phyloP scores from a whole-genome alignment of 2,329 filamentous ascomycete species.

The Trichophyton verrucosum region DNA sequence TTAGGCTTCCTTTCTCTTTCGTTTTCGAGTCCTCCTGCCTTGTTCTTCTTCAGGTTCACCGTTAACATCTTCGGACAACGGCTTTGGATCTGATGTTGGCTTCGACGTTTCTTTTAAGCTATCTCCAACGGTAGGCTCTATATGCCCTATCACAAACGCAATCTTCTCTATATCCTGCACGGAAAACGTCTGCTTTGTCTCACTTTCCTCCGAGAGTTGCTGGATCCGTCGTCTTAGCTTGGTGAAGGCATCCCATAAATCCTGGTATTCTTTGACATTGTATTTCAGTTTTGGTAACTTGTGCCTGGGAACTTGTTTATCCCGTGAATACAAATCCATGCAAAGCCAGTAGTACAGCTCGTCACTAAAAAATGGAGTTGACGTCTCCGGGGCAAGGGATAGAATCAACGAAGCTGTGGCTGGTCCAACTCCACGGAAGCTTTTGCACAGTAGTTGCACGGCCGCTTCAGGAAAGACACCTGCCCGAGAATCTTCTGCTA shows the following conservation, averaged over 20 bases:
- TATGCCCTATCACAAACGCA: conserved; percentile 27
- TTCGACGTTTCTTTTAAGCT: neutral
- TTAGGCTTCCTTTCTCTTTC: neutral
- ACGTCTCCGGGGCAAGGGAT: conserved; percentile 18
- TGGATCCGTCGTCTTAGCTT: conserved; percentile 18
- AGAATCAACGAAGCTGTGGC: conserved; percentile 34
- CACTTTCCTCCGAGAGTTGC: conserved; percentile 3
- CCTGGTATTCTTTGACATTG: conserved; percentile 27
- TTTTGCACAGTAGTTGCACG: conserved; percentile 23
- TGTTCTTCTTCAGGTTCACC: neutral
- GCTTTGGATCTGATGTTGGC: neutral
- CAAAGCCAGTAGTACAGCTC: conserved; percentile 32
- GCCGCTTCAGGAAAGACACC: conserved; percentile 22
- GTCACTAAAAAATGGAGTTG: conserved; percentile 33
- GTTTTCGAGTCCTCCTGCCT: neutral
- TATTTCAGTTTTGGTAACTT: conserved; percentile 27
- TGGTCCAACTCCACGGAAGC: conserved; percentile 30
- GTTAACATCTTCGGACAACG: neutral
- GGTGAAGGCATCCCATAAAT: conserved; percentile 21
- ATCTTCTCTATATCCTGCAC: conserved; percentile 26
- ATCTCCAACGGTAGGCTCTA: conserved; percentile 17
- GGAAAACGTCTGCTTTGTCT: conserved; percentile 15
- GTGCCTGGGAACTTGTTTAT: neutral
- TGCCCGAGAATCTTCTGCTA: neutral
- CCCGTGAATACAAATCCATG: conserved; percentile 13